Evolutionary conservation across 1,284 basidiomycete species (phyloP).

Genomic region (Sanguinoderma infundibulare): DNA sequence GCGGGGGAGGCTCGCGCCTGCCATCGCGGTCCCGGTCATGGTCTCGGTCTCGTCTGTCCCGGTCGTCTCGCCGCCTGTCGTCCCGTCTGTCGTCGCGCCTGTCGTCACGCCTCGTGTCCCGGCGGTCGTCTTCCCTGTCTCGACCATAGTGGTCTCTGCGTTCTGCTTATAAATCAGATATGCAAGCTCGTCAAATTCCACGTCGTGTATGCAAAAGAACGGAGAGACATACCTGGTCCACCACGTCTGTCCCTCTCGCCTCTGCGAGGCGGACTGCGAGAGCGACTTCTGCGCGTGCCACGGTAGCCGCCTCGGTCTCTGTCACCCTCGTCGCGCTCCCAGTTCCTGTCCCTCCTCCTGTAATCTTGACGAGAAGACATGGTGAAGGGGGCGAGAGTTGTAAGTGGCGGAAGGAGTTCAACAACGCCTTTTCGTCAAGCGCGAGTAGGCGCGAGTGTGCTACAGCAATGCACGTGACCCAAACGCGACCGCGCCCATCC

Average conservation of each 20-base stretch:
- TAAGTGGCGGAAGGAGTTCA: constrained; percentile 1
- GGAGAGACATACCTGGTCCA: constrained; percentile 37
- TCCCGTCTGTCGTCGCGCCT: constrained; percentile 45
- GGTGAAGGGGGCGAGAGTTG: neutral
- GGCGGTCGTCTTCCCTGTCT: constrained; percentile 25
- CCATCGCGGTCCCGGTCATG: constrained; percentile 29
- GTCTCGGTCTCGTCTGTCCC: constrained; percentile 32
- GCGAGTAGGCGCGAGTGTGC: neutral
- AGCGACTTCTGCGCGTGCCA: constrained; percentile 61
- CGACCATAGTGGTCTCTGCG: constrained; percentile 35
- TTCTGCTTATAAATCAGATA: constrained; percentile 25
- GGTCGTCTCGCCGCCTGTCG: constrained; percentile 37
- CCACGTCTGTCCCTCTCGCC: constrained; percentile 49
- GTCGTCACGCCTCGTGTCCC: constrained; percentile 27
- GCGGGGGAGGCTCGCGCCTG: constrained; percentile 25
- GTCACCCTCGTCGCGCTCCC: constrained; percentile 68
- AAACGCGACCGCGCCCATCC: neutral
- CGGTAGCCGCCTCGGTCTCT: constrained; percentile 62
- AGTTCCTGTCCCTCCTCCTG: constrained; percentile 67
- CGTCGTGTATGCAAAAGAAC: neutral
- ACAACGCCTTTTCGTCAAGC: neutral
- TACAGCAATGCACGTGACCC: neutral
- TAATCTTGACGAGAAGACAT: constrained; percentile 60
- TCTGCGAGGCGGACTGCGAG: constrained; percentile 67
- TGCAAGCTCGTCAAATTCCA: neutral